Evolutionary conservation across 2,329 filamentous ascomycete species (phyloP), one percentile per base, ranked within the genome.

Genomic region (Hymenoscyphus salicellus): DNA sequence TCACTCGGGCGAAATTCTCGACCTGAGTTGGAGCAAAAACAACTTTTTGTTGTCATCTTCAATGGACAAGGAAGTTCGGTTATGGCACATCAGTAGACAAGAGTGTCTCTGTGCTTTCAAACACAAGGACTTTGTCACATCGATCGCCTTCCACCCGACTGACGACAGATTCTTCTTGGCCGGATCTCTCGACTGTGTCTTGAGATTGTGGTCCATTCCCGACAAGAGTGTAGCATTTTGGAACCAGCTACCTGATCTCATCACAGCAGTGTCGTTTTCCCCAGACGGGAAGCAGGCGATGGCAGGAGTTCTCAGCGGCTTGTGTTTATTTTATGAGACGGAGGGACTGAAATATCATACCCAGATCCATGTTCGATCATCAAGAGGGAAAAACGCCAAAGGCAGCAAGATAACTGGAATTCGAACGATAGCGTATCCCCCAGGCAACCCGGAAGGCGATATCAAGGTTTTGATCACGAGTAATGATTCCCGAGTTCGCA

Each of bases 11-110:
- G 93, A 96, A 70, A 87, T 99, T 5, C 79, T 99, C 69, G 94
- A 97, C 75, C 77, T 99, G 65, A 96, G 92, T 76, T 99, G 95
- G 95, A 98, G 94, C 80, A 99, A 98, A 82, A 99, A 99, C 78
- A 97, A 96, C 76, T 99, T 99, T 71, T 78, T 99, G 32, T 82
- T 99, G 17, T 97, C 94, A 3, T 96, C 93, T 0, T 97, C 93
- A 0, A 97, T 98, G 93, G 95, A 99, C 76, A 97, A 97, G 80
- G 97, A 93, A 0, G 95, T 99, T 14, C 86, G 92, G 16, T 78
- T 99, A 58, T 99, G 95, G 94, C 95, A 99, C 77, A 83, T 95
- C 67, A 94, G 86, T 74, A 84, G 94, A 61, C 78, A 84, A 3
- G 93, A 98, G 73, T 97, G 93, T 72, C 82, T 99, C 0, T 97